These are phyloP conservation scores for Chaetomiaceae sp. DNA, from an alignment of 2,329 filamentous ascomycete genomes.

Conservation along the genomic window DNA sequence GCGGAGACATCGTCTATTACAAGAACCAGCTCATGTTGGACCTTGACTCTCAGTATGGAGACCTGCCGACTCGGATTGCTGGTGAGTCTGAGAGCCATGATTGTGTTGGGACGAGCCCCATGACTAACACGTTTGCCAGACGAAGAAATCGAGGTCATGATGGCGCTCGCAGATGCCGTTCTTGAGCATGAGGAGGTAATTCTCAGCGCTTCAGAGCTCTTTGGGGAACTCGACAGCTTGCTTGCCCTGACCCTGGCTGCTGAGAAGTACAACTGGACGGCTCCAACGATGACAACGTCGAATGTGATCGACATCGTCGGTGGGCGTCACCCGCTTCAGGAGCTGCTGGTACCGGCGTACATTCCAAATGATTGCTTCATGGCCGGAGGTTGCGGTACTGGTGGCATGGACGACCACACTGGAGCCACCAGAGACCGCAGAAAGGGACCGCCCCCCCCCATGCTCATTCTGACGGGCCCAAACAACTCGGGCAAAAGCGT, in stretches of 20 bases:
- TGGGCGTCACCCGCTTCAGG: slow-evolving; percentile 85
- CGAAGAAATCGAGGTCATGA: slow-evolving; percentile 82
- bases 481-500: slow-evolving; percentile 97
- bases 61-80: slow-evolving; percentile 79
- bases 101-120: neutral
- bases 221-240: slow-evolving; percentile 82
- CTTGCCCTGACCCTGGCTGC: slow-evolving; percentile 77
- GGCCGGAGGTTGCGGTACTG: slow-evolving; percentile 49
- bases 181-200: slow-evolving; percentile 66
- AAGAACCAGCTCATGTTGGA: slow-evolving; percentile 79
- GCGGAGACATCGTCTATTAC: slow-evolving; percentile 71
- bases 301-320: slow-evolving; percentile 70
- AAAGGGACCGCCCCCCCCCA: slow-evolving; percentile 46
- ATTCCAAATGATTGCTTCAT: slow-evolving; percentile 78
- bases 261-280: slow-evolving; percentile 63
- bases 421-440: neutral
- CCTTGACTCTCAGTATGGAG: slow-evolving; percentile 76
- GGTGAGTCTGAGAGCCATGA: slow-evolving; percentile 47
- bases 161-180: slow-evolving; percentile 67
- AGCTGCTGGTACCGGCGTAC: slow-evolving; percentile 73
- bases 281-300: slow-evolving; percentile 63
- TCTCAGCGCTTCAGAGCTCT: slow-evolving; percentile 66
- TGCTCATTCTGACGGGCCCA: slow-evolving; percentile 81
- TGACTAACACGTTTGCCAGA: slow-evolving; percentile 45
- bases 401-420: neutral